phyloP scores from a whole-genome alignment of 306 rosid genomes.

The Gynostemma pentaphyllum region DNA sequence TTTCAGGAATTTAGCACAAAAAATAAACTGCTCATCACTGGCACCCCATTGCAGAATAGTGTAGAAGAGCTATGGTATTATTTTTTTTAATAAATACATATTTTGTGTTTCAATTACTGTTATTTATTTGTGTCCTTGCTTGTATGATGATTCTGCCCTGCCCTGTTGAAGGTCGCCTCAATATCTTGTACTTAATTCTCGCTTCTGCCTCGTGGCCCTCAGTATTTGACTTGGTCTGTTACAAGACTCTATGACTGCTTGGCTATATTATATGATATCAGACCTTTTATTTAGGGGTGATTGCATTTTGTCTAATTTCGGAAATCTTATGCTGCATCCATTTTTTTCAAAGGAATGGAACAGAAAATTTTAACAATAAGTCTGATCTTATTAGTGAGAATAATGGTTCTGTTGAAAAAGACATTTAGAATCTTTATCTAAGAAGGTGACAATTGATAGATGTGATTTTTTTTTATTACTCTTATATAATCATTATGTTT shows the following conservation, averaged over 20 bases:
- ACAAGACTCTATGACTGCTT: background rate
- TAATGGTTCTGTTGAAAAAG: too few relatives aligned
- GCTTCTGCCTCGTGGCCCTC: background rate
- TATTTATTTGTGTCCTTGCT: background rate
- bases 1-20: slow-evolving; percentile 97
- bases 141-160: background rate
- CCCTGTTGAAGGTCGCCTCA: background rate
- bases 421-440: too few relatives aligned
- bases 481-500: too few relatives aligned
- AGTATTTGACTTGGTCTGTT: background rate
- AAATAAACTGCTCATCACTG: slow-evolving; percentile 94
- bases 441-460: too few relatives aligned
- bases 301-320: too few relatives aligned
- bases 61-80: slow-evolving; percentile 96
- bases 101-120: background rate
- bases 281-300: background rate
- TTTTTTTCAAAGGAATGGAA: too few relatives aligned
- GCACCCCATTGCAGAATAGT: slow-evolving; percentile 93
- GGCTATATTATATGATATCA: background rate
- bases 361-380: too few relatives aligned
- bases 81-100: background rate
- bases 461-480: too few relatives aligned
- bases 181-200: background rate
- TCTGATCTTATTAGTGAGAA: too few relatives aligned
- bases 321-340: too few relatives aligned